Conservation (phyloP, 257 asterid genomes). For the Paulownia fortunei region DNA sequence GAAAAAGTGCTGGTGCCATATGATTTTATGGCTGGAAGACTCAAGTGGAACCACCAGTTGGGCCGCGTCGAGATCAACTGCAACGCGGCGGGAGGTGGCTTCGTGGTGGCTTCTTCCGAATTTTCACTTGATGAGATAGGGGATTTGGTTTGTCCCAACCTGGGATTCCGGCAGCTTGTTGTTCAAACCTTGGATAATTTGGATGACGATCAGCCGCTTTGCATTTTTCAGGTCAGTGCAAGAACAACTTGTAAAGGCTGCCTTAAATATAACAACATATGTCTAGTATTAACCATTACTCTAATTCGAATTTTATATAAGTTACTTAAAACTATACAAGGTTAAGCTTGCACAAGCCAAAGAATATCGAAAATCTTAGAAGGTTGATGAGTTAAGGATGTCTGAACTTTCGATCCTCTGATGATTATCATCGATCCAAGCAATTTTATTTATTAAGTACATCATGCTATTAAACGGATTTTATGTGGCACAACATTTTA, state of each 20-base stretch:
- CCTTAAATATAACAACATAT: too few relatives aligned
- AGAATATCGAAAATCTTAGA: too few relatives aligned
- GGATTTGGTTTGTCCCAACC: conserved; percentile 54
- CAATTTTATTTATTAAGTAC: too few relatives aligned
- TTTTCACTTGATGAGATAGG: conserved; percentile 52
- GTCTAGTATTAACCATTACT: too few relatives aligned
- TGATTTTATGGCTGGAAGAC: conserved; percentile 66
- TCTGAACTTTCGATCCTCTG: too few relatives aligned
- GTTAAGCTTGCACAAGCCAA: too few relatives aligned
- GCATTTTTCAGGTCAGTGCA: conserved; percentile 49
- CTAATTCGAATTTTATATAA: too few relatives aligned
- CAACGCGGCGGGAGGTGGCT: conserved; percentile 53
- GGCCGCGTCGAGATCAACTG: conserved; percentile 60
- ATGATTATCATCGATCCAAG: too few relatives aligned
- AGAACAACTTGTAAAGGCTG: background rate
- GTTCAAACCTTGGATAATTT: conserved; percentile 36
- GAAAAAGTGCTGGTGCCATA: conserved; percentile 53
- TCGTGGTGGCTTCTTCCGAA: conserved; percentile 55
- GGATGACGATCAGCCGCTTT: conserved; percentile 54
- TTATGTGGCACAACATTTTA: background rate
- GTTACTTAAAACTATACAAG: too few relatives aligned
- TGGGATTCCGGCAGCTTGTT: conserved; percentile 54
- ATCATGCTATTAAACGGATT: too few relatives aligned
- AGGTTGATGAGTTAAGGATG: too few relatives aligned
- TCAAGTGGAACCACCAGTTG: conserved; percentile 36